Percentiles rank a stretch among this genome's conserved stretches.
These are phyloP conservation scores for Amphibolis antarctica DNA, from an alignment of 106 monocot species.

Conservation along the genomic window DNA sequence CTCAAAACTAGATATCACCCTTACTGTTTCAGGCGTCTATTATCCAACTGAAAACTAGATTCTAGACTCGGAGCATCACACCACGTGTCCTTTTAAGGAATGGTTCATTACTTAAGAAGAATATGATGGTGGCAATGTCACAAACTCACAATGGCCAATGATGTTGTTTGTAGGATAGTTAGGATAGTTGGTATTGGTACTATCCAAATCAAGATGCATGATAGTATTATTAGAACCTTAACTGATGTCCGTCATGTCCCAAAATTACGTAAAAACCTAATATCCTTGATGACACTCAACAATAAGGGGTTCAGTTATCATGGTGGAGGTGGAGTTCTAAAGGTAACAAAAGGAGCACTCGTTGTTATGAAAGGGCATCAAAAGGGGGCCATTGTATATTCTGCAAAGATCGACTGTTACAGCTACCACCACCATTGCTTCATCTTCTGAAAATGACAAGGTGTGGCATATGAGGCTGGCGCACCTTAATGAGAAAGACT, in stretches of 20 bases:
- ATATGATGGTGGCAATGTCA: neutral
- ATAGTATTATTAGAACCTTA: neutral
- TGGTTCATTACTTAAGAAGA: slow-evolving; percentile 6
- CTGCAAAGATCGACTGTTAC: neutral
- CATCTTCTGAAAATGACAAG: neutral
- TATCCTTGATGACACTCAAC: slow-evolving; percentile 3
- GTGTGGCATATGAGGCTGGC: neutral
- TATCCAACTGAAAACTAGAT: slow-evolving; percentile 1
- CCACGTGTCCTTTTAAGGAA: slow-evolving; percentile 3
- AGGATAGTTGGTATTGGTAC: neutral
- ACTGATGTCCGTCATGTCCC: neutral
- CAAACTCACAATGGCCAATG: slow-evolving; percentile 7
- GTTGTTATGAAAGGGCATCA: slow-evolving; percentile 4
- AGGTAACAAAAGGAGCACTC: neutral
- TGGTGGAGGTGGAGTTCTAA: too few relatives aligned
- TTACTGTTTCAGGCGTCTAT: neutral
- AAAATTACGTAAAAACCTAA: neutral
- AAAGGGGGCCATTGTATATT: neutral
- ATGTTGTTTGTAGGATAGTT: neutral
- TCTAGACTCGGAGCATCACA: neutral
- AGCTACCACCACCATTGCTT: neutral
- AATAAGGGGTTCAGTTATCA: neutral
- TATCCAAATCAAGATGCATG: slow-evolving; percentile 10
- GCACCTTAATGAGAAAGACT: neutral
- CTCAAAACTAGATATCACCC: neutral